A percentile compares a stretch with the other conserved stretches of the same genome.
Conservation (phyloP, 1,139 yeast species). For the Trichomonascaceae sp. region DNA sequence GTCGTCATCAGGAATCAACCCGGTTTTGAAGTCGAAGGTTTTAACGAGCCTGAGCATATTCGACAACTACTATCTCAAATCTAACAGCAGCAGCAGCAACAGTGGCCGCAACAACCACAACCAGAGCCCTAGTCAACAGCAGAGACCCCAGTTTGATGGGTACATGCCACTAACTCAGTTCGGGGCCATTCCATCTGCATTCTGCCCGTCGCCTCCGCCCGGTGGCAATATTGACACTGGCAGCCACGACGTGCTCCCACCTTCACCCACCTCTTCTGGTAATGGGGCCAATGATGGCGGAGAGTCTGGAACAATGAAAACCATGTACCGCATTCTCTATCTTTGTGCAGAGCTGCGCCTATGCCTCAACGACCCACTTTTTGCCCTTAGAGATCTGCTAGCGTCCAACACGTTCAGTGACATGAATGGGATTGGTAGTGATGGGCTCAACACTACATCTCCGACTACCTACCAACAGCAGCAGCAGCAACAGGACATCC, state of each 20-base stretch:
- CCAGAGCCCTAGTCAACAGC: no score
- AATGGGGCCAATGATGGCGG: background rate
- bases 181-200: background rate
- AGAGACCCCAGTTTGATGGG: no score
- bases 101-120: background rate
- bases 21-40: background rate
- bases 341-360: background rate
- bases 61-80: background rate
- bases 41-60: background rate
- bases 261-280: background rate
- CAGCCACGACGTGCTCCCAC: no score
- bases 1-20: background rate
- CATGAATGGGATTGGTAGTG: no score
- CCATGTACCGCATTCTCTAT: background rate
- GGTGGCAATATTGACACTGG: background rate
- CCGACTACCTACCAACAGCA: no score
- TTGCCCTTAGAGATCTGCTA: background rate
- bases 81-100: background rate
- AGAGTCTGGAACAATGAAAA: background rate
- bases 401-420: background rate
- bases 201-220: background rate
- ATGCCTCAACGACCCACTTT: background rate
- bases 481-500: no score
- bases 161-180: no score
- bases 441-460: no score